These are phyloP conservation scores for Leucaena leucocephala DNA, from an alignment of 306 rosid genomes.

Conservation along the genomic window DNA sequence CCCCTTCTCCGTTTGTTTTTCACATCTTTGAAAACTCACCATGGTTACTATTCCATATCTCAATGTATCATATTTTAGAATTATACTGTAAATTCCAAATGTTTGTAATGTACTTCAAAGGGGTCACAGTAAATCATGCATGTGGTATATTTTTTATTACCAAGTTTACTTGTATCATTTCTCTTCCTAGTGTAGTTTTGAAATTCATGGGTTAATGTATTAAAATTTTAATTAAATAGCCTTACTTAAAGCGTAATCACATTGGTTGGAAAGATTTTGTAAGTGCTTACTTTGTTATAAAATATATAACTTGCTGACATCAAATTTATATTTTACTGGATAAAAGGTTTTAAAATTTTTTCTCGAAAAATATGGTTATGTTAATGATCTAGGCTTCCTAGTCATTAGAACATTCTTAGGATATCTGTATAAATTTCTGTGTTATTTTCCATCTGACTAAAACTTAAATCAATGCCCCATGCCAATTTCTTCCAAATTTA, in stretches of 20 bases:
- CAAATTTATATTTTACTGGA: background rate
- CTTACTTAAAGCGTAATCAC: background rate
- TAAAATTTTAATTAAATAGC: background rate
- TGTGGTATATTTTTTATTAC: no score
- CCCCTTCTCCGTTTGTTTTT: background rate
- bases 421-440: background rate
- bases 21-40: background rate
- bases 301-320: background rate
- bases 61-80: background rate
- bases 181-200: background rate
- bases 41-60: background rate
- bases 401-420: background rate
- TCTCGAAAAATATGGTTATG: background rate
- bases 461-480: background rate
- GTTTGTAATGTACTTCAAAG: slow-evolving; percentile 29
- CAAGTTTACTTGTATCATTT: background rate
- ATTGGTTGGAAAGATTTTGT: background rate
- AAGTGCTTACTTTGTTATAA: background rate
- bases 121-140: background rate
- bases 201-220: background rate
- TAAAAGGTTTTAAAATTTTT: background rate
- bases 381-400: background rate
- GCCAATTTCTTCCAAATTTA: background rate
- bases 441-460: background rate
- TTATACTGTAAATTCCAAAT: slow-evolving; percentile 17